phyloP scores from a whole-genome alignment of 495 filamentous ascomycete species.

The Alectoria sarmentosa region DNA sequence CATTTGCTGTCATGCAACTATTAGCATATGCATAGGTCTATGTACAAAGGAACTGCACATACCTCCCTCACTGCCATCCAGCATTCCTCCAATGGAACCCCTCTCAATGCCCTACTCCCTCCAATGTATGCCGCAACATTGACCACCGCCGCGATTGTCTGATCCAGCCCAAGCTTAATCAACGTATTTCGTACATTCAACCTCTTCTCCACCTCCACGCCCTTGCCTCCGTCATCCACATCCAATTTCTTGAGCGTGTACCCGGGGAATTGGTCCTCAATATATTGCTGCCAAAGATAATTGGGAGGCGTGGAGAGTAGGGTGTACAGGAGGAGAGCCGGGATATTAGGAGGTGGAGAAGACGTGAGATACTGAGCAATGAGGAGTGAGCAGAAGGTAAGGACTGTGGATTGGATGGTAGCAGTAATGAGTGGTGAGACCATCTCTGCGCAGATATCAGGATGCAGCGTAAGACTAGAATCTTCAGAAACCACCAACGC shows the following conservation, averaged over 20 bases:
- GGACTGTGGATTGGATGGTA: constrained; percentile 61
- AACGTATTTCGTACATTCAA: constrained; percentile 63
- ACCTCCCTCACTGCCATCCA: constrained; percentile 38
- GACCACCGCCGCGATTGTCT: constrained; percentile 62
- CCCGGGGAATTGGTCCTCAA: constrained; percentile 50
- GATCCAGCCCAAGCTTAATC: constrained; percentile 78
- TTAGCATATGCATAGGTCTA: constrained; percentile 3
- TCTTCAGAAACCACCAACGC: too few species aligned
- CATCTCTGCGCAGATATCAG: constrained; percentile 20
- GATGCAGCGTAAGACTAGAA: background rate
- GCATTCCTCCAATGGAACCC: constrained; percentile 25
- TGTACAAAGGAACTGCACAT: constrained; percentile 9
- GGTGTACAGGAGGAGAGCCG: constrained; percentile 74
- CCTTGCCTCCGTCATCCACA: constrained; percentile 29
- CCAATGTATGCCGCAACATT: constrained; percentile 75
- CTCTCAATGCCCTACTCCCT: constrained; percentile 48
- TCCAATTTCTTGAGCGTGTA: constrained; percentile 26
- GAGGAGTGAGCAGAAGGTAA: constrained; percentile 72
- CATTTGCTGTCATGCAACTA: constrained; percentile 46
- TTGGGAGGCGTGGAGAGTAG: constrained; percentile 76
- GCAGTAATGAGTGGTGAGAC: constrained; percentile 53
- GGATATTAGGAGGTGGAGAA: constrained; percentile 40
- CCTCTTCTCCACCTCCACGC: constrained; percentile 27
- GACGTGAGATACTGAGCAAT: constrained; percentile 44
- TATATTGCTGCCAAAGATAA: constrained; percentile 69